These are phyloP conservation scores for Isochrysis galbana DNA, from an alignment of 78 protist species.

Conservation along the genomic window DNA sequence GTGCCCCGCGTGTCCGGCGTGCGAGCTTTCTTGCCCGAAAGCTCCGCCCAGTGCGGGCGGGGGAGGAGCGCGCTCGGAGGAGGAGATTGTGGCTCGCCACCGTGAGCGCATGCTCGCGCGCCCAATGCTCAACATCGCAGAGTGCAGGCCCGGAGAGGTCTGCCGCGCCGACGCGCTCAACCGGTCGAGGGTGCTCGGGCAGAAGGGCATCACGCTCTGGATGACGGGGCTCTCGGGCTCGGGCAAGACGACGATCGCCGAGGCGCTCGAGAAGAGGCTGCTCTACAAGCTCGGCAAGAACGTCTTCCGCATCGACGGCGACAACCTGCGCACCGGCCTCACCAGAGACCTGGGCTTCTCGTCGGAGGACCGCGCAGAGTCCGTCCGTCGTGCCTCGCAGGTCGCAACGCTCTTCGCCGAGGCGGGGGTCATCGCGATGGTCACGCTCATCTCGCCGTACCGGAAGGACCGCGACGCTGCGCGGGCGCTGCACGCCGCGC, in stretches of 20 bases:
- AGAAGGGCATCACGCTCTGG: constrained; percentile 59
- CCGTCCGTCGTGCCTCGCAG: constrained; percentile 53
- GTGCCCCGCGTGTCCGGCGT: not conserved
- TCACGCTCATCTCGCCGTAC: constrained; percentile 60
- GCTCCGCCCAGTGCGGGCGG: not conserved
- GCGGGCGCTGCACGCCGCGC: constrained; percentile 1
- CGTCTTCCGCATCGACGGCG: constrained; percentile 57
- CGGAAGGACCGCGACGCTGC: constrained; percentile 42
- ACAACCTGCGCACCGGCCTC: constrained; percentile 62
- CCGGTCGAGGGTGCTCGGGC: not conserved
- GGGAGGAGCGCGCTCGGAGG: not conserved
- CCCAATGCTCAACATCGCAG: not conserved
- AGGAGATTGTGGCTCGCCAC: not conserved
- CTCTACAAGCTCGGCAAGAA: not conserved
- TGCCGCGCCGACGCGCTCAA: not conserved
- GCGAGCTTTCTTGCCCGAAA: not conserved
- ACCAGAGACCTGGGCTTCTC: constrained; percentile 48
- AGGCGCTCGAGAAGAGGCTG: constrained; percentile 37
- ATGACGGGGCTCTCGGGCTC: constrained; percentile 58
- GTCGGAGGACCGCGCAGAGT: constrained; percentile 39
- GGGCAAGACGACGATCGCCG: constrained; percentile 55
- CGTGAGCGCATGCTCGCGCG: not conserved
- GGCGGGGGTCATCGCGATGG: constrained; percentile 43
- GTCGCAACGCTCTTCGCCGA: constrained; percentile 54
- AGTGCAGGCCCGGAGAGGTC: not conserved